Percentiles rank a stretch among this genome's conserved stretches.
These are phyloP conservation scores for Biancaea sappan DNA, from an alignment of 306 rosid genomes.

Conservation along the genomic window DNA sequence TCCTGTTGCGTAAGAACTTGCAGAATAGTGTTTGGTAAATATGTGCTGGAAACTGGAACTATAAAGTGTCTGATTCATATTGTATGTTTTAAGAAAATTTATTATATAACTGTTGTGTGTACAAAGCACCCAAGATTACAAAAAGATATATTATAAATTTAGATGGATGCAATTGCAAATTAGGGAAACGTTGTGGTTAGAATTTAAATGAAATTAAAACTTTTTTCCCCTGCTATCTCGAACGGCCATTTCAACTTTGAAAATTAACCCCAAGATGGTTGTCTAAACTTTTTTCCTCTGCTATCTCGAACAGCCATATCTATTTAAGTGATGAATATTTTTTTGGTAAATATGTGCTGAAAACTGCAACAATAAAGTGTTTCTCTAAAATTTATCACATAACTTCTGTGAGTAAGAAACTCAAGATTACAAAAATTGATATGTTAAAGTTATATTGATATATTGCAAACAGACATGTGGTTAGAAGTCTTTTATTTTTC, in stretches of 20 bases:
- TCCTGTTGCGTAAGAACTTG: background rate
- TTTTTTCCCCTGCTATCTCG: background rate
- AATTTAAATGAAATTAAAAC: background rate
- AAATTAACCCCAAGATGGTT: background rate
- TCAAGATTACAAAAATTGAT: background rate
- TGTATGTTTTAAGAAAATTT: background rate
- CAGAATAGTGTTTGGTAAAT: background rate
- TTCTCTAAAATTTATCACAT: background rate
- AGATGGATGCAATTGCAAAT: background rate
- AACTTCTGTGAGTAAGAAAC: background rate
- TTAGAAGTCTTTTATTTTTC: too few species aligned
- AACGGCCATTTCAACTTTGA: background rate
- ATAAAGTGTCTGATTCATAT: background rate
- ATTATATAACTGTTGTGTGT: background rate
- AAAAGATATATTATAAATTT: background rate
- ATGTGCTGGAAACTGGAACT: background rate
- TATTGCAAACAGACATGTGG: too few species aligned
- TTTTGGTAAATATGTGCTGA: background rate
- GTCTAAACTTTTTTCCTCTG: background rate
- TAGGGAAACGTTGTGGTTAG: background rate
- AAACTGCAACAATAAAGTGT: background rate
- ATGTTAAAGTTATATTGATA: background rate
- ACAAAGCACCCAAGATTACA: background rate
- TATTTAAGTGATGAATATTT: conserved; percentile 2
- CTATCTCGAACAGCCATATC: background rate